phyloP scores from a whole-genome alignment of 2,329 filamentous ascomycete genomes.

The Fusarium continuum region DNA sequence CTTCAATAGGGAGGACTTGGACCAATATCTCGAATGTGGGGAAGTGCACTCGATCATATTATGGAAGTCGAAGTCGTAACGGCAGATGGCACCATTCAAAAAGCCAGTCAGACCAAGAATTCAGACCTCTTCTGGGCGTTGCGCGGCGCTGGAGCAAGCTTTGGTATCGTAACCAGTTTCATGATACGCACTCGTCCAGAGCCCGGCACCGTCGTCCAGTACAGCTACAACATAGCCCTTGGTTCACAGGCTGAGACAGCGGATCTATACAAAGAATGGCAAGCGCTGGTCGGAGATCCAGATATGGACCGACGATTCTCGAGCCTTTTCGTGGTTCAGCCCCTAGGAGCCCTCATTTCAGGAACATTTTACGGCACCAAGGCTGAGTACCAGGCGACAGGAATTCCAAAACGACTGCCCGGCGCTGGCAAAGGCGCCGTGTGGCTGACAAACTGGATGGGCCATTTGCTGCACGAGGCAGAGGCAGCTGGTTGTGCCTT shows the following conservation, averaged over 20 bases:
- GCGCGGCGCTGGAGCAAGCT: constrained; percentile 64
- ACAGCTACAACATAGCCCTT: constrained; percentile 64
- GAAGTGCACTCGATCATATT: constrained; percentile 64
- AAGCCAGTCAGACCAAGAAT: constrained; percentile 58
- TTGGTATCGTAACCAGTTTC: constrained; percentile 67
- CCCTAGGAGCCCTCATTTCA: constrained; percentile 63
- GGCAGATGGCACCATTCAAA: constrained; percentile 61
- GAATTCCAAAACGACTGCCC: constrained; percentile 60
- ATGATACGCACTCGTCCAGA: constrained; percentile 64
- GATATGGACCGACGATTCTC: constrained; percentile 67
- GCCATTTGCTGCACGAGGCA: constrained; percentile 62
- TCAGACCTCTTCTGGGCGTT: constrained; percentile 65
- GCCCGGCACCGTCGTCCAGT: constrained; percentile 65
- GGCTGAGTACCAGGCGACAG: constrained; percentile 62
- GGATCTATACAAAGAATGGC: constrained; percentile 65
- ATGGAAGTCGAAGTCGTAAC: constrained; percentile 60
- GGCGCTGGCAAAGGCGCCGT: constrained; percentile 51
- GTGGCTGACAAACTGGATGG: constrained; percentile 70
- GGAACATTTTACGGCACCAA: constrained; percentile 70
- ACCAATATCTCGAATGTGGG: constrained; percentile 68
- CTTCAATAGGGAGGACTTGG: constrained; percentile 62
- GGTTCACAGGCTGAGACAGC: constrained; percentile 59
- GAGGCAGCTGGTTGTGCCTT: constrained; percentile 59
- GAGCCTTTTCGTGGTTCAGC: constrained; percentile 63
- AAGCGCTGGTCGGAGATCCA: constrained; percentile 63